Evolutionary conservation across 768 basidiomycete genomes (phyloP).

Genomic region (Hysterangium stoloniferum): DNA sequence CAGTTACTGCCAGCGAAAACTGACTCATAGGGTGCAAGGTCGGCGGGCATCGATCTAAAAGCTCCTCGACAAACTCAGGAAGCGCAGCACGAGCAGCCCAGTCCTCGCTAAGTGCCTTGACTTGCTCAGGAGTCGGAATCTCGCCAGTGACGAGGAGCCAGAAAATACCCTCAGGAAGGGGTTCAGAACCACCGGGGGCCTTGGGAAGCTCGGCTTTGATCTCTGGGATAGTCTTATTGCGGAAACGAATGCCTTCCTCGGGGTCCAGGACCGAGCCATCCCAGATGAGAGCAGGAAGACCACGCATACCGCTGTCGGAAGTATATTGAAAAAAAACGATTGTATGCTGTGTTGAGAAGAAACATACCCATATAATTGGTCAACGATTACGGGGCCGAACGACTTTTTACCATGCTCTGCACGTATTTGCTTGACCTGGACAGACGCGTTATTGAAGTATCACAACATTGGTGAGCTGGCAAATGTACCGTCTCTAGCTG

Average conservation of each 20-base stretch:
- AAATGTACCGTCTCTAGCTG: slow-evolving; percentile 63
- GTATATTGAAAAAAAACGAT: slow-evolving; percentile 12
- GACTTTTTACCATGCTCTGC: slow-evolving; percentile 85
- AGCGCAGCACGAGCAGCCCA: slow-evolving; percentile 92
- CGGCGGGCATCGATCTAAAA: slow-evolving; percentile 87
- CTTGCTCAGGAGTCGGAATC: slow-evolving; percentile 86
- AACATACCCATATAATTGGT: slow-evolving; percentile 80
- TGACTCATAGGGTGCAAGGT: slow-evolving; percentile 99
- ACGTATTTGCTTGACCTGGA: slow-evolving; percentile 74
- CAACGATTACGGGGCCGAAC: slow-evolving; percentile 86
- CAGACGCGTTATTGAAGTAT: slow-evolving; percentile 13
- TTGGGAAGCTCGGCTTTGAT: slow-evolving; percentile 82
- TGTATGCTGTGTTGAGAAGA: neutral
- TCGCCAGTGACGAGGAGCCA: slow-evolving; percentile 95
- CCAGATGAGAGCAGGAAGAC: slow-evolving; percentile 93
- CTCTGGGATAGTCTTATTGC: slow-evolving; percentile 91
- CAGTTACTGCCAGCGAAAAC: slow-evolving; percentile 93
- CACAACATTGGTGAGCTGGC: slow-evolving; percentile 1
- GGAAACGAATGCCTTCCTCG: slow-evolving; percentile 98
- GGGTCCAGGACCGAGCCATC: slow-evolving; percentile 94
- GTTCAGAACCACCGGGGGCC: slow-evolving; percentile 81
- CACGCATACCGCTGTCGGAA: slow-evolving; percentile 69
- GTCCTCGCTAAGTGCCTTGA: slow-evolving; percentile 76
- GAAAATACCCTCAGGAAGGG: slow-evolving; percentile 90
- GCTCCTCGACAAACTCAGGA: slow-evolving; percentile 93